These are phyloP conservation scores for Macadamia tetraphylla DNA, from an alignment of 164 flowering plant genomes.

Conservation along the genomic window DNA sequence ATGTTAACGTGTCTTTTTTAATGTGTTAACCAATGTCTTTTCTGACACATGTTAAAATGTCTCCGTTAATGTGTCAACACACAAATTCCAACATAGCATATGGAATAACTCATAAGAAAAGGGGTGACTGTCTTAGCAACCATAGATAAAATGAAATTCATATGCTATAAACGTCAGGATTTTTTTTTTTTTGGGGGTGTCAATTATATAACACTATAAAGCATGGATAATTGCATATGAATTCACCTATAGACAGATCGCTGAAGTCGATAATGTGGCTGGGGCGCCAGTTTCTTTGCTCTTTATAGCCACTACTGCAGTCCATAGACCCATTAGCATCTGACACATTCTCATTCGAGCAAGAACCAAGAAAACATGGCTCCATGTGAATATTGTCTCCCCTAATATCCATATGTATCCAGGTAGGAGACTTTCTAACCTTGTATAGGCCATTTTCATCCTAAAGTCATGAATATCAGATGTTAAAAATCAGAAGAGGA, in stretches of 20 bases:
- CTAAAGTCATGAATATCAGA: constrained; percentile 27
- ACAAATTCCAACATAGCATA: no score
- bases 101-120: no score
- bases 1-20: no score
- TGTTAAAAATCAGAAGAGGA: constrained; percentile 4
- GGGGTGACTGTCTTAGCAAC: no score
- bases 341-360: neutral
- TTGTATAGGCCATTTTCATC: constrained; percentile 21
- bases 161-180: no score
- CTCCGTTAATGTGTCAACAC: no score
- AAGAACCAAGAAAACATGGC: constrained; percentile 20
- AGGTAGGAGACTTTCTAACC: constrained; percentile 32
- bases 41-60: no score
- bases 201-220: no score
- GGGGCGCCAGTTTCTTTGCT: constrained; percentile 52
- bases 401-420: constrained; percentile 96
- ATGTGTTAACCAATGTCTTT: no score
- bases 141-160: no score
- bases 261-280: constrained; percentile 84
- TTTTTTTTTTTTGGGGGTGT: no score
- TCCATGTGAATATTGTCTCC: constrained; percentile 87
- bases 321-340: constrained; percentile 20
- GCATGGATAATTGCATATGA: neutral
- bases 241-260: constrained; percentile 67
- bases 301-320: constrained; percentile 14